phyloP scores from a whole-genome alignment of 83 land plant species.

The Diphasiastrum complanatum region DNA sequence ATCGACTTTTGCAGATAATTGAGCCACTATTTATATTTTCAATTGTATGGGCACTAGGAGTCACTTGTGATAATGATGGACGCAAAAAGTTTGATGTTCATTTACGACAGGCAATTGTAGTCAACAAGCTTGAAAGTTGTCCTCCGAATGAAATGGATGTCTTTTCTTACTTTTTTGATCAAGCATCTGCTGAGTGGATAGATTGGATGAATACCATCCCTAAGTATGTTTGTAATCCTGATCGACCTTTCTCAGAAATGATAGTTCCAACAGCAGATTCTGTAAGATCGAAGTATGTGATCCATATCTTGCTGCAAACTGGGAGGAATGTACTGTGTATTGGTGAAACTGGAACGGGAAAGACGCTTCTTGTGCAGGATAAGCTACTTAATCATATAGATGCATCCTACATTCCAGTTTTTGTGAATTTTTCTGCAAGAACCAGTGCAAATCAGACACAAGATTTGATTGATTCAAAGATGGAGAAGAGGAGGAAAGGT shows the following conservation, averaged over 20 bases:
- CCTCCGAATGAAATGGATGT: conserved; percentile 26
- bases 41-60: conserved; percentile 29
- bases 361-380: conserved; percentile 35
- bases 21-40: conserved; percentile 39
- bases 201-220: conserved; percentile 37
- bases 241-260: conserved; percentile 36
- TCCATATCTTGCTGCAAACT: conserved; percentile 23
- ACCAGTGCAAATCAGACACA: conserved; percentile 44
- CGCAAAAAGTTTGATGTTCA: conserved; percentile 27
- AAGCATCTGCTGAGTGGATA: conserved; percentile 18
- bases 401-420: conserved; percentile 26
- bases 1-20: conserved; percentile 18
- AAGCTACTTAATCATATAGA: conserved; percentile 31
- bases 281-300: conserved; percentile 29
- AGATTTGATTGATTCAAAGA: conserved; percentile 39
- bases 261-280: conserved; percentile 42
- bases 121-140: conserved; percentile 11
- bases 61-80: conserved; percentile 32
- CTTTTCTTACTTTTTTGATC: conserved; percentile 25
- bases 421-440: conserved; percentile 39
- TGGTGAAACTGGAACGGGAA: conserved; percentile 40
- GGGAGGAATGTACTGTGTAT: conserved; percentile 38
- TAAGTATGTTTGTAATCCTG: conserved; percentile 29
- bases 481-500: conserved; percentile 37
- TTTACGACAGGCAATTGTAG: conserved; percentile 12